phyloP scores from a whole-genome alignment of 2,329 filamentous ascomycete genomes.

The Phyllosticta citribraziliensis region DNA sequence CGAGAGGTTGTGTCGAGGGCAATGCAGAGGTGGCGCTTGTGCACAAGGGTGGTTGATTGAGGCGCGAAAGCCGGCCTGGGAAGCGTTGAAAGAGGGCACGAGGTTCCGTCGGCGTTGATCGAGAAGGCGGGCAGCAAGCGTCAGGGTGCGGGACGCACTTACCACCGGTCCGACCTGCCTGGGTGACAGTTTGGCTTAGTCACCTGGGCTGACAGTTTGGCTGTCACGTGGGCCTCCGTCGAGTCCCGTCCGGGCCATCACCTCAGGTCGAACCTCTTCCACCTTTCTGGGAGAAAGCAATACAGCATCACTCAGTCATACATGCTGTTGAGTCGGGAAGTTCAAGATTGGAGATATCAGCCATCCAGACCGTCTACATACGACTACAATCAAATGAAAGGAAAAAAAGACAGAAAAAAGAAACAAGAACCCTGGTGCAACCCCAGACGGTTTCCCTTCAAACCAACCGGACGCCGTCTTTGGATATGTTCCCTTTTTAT shows the following conservation, averaged over 20 bases:
- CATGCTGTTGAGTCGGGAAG: background rate
- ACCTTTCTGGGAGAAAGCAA: no score
- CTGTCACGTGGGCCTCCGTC: no score
- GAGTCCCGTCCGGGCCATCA: no score
- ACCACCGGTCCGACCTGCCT: background rate
- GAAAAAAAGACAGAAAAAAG: background rate
- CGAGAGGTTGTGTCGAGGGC: background rate
- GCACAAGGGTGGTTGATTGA: background rate
- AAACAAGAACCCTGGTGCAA: background rate
- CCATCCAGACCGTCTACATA: background rate
- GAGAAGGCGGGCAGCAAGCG: background rate
- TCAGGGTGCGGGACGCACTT: background rate
- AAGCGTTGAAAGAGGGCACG: background rate
- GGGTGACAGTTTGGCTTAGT: background rate
- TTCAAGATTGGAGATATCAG: background rate
- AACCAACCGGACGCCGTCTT: background rate
- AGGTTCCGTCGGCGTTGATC: background rate
- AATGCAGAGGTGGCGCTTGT: background rate
- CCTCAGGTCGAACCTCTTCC: no score
- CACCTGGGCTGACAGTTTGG: background rate
- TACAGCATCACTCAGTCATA: no score
- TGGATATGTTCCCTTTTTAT: background rate
- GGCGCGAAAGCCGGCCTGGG: background rate
- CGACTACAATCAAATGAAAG: background rate
- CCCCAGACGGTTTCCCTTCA: background rate